Base-by-base conservation (phyloP, 2,329 filamentous ascomycete species). In the Fusarium lyarnte region DNA sequence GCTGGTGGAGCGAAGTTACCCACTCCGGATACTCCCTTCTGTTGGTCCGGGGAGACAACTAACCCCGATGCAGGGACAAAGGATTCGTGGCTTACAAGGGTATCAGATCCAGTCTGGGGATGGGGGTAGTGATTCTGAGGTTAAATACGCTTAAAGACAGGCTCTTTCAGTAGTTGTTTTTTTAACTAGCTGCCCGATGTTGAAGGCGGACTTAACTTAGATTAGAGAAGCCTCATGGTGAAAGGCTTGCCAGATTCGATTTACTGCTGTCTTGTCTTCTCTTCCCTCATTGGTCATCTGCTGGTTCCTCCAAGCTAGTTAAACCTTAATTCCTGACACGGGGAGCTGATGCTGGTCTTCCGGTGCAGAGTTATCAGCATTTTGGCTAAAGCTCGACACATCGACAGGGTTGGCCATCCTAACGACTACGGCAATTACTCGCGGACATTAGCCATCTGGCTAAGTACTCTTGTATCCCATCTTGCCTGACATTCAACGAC, bases 141-240 rank as follows among this genome's bases (percentile, higher is more conserved):
- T 14, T 3, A 2, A 16, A 8, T 52, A 10, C 9, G 13, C 23
- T 8, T 3, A 1, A 4, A 8, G 0, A 2, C 6, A 25, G n/a
- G 3, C 19, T 35, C 12, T 0, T 14, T 7, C 7, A 5, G 21
- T 19, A 19, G 21, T 19, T 33, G n/a, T 25, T 25, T 25, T 25
- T 4, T 25, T 12, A 31, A 31, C 29, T 31, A 31, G 29, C 11
- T 8, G 10, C 29, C 10, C 10, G 29, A 31, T 12, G 11, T 31
- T 31, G 4, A 31, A 12, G 29, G 11, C 11, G 29, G 29, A 31
- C 10, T 31, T 31, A 12, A 31, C 11, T 31, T 31, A 12, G 29
- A 31, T 12, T 12, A 11, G 16, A 43, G 4, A 43, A 6, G 3
- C 5, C 7, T 6, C 11, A 8, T 11, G 14, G 10, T 10, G 10